Base-by-base conservation (phyloP, 768 basidiomycete genomes). In the Mycena olivaceomarginata region DNA sequence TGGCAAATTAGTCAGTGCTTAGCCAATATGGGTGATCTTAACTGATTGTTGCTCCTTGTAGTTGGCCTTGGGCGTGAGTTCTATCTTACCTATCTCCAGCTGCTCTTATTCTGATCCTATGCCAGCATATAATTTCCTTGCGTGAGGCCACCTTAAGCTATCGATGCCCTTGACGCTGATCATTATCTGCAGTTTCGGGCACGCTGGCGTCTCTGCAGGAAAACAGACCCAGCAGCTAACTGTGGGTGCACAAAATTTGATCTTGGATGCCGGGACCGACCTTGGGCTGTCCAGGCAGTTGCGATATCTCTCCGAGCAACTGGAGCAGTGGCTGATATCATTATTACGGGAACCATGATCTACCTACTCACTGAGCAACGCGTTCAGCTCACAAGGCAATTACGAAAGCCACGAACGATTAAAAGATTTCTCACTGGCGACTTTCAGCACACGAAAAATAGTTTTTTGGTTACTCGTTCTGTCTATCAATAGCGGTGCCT, bases 401-500 rank as follows among this genome's bases (percentile, higher is more conserved):
- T 53, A 10, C 9, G 4, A 31, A 43, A 13, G n/a, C 8, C 10
- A 5, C 20, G 3, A 1, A 22, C 12, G 10, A 31, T 22, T 37
- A 3, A 12, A 20, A 0, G 1, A 56, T 45, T 31, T 43, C 11
- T 63, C 20, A 25, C 9, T 31, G 15, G 13, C 57, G 22, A n/a
- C 5, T 20, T 37, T 48, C 4, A 77, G 76, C 22, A 77, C 79
- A 1, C 37, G 60, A 46, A 64, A 45, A 53, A 15, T 77, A 39
- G 53, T 72, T 20, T 80, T 59, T 15, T 63, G 69, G 25, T 59
- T 80, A 15, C 60, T 80, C 15, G 16, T 77, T 12, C 45, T 80
- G 18, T 74, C 79, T 10, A 63, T 80, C 62, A 80, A 80, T 22
- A 80, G 67, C 66, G 79, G 79, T 9, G 60, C 76, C 6, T 80